Evolutionary conservation across 2,329 filamentous ascomycete genomes (phyloP).

Genomic region (Spiromastix sp.): DNA sequence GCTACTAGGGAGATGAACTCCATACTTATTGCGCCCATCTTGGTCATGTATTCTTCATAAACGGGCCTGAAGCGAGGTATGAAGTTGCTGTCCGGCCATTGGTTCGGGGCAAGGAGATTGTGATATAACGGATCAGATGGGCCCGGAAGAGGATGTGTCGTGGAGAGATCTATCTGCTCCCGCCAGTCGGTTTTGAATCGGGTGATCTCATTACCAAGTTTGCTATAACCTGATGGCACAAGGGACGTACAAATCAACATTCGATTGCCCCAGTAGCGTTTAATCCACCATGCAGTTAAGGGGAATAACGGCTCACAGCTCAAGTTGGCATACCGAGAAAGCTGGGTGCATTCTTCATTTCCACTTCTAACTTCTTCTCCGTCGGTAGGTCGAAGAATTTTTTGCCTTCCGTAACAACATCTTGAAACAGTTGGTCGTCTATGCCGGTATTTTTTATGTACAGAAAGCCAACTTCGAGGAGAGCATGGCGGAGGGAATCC

Average conservation of each 20-base stretch:
- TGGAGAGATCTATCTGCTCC: conserved; percentile 80
- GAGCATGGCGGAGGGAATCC: conserved; percentile 57
- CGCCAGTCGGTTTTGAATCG: conserved; percentile 67
- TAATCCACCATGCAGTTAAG: background rate
- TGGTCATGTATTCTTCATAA: conserved; percentile 64
- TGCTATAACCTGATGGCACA: conserved; percentile 21
- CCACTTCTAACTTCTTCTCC: conserved; percentile 64
- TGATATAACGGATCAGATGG: conserved; percentile 57
- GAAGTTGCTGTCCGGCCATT: conserved; percentile 59
- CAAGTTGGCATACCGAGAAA: conserved; percentile 61
- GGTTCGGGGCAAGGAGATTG: conserved; percentile 64
- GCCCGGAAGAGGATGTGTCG: conserved; percentile 57
- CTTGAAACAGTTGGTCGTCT: conserved; percentile 51
- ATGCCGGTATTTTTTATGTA: conserved; percentile 76
- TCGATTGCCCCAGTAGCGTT: background rate
- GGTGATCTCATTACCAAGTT: conserved; percentile 52
- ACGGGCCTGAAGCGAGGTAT: conserved; percentile 58
- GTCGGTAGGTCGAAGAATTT: conserved; percentile 66
- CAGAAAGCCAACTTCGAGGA: conserved; percentile 80
- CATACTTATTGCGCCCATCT: conserved; percentile 63
- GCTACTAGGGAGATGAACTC: conserved; percentile 72
- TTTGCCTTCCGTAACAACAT: conserved; percentile 58
- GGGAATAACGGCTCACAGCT: too few relatives aligned
- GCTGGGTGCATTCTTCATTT: conserved; percentile 63
- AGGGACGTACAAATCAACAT: background rate